These are phyloP conservation scores for Pythium myriotylum DNA, from an alignment of 352 stramenopile species.

Conservation along the genomic window DNA sequence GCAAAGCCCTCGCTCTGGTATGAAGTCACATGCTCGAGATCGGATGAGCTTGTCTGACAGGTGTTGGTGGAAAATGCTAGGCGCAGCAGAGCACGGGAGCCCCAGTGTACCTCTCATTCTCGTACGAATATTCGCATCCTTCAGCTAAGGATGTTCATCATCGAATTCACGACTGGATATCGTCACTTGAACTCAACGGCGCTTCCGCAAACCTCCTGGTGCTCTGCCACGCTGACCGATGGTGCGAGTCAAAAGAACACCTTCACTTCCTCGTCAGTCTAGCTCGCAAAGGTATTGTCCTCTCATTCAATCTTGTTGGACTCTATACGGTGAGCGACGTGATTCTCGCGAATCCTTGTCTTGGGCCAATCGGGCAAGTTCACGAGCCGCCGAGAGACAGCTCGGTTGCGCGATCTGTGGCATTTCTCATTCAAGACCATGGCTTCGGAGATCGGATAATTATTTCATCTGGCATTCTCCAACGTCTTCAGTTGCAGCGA, in stretches of 20 bases:
- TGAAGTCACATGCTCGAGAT: no score
- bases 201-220: slow-evolving; percentile 45
- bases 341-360: slow-evolving; percentile 39
- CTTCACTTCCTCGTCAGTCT: slow-evolving; percentile 47
- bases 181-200: slow-evolving; percentile 35
- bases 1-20: slow-evolving; percentile 43
- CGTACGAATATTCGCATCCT: slow-evolving; percentile 4
- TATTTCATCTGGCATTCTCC: slow-evolving; percentile 63
- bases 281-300: slow-evolving; percentile 36
- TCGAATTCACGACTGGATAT: slow-evolving; percentile 38
- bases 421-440: slow-evolving; percentile 31
- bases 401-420: slow-evolving; percentile 43
- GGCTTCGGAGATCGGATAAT: slow-evolving; percentile 40
- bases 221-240: slow-evolving; percentile 73
- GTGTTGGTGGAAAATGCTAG: slow-evolving; percentile 30
- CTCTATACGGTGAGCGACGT: slow-evolving; percentile 63
- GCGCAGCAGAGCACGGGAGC: slow-evolving; percentile 52
- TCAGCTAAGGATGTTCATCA: not conserved
- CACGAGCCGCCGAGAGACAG: slow-evolving; percentile 48
- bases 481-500: slow-evolving; percentile 69
- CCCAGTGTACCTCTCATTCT: slow-evolving; percentile 75
- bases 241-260: slow-evolving; percentile 33
- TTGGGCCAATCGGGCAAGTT: not conserved
- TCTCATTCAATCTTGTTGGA: slow-evolving; percentile 74
- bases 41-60: no score